Conservation (phyloP, 73 alveolate genomes). For the Paramecium tetraurelia region DNA sequence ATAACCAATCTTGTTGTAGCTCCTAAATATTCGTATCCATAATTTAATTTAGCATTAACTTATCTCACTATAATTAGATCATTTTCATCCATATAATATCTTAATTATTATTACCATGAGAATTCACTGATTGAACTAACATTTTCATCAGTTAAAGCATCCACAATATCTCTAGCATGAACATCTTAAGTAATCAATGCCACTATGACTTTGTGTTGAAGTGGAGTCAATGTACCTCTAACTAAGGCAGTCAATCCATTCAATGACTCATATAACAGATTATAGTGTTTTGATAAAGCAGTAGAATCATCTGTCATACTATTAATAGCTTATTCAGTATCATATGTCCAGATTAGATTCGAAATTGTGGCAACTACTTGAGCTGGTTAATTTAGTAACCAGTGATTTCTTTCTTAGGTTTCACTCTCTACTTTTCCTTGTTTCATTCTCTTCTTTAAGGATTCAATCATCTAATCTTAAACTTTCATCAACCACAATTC, state of each 20-base stretch:
- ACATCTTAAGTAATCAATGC: slow-evolving; percentile 93
- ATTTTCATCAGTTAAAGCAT: slow-evolving; percentile 68
- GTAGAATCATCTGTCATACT: slow-evolving; percentile 68
- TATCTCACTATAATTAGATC: slow-evolving; percentile 83
- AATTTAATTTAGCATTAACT: slow-evolving; percentile 89
- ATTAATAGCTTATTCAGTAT: slow-evolving; percentile 85
- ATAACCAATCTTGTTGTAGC: slow-evolving; percentile 96
- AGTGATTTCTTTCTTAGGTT: slow-evolving; percentile 82
- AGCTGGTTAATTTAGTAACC: slow-evolving; percentile 94
- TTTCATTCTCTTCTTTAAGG: slow-evolving; percentile 84
- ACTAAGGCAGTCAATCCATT: slow-evolving; percentile 88
- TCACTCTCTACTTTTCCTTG: slow-evolving; percentile 84
- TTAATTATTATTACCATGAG: slow-evolving; percentile 79
- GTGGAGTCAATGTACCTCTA: slow-evolving; percentile 80
- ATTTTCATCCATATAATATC: slow-evolving; percentile 96
- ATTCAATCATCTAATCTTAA: slow-evolving; percentile 90
- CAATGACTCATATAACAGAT: slow-evolving; percentile 47
- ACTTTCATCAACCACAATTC: slow-evolving; percentile 94
- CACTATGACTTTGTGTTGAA: slow-evolving; percentile 86
- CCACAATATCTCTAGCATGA: slow-evolving; percentile 97
- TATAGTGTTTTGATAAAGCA: slow-evolving; percentile 47
- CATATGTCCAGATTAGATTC: slow-evolving; percentile 89
- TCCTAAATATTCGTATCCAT: slow-evolving; percentile 98
- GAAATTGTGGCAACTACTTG: slow-evolving; percentile 93
- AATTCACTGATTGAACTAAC: slow-evolving; percentile 64